These are phyloP conservation scores for Rhodotorula taiwanensis DNA, from an alignment of 768 basidiomycete genomes.

Conservation along the genomic window DNA sequence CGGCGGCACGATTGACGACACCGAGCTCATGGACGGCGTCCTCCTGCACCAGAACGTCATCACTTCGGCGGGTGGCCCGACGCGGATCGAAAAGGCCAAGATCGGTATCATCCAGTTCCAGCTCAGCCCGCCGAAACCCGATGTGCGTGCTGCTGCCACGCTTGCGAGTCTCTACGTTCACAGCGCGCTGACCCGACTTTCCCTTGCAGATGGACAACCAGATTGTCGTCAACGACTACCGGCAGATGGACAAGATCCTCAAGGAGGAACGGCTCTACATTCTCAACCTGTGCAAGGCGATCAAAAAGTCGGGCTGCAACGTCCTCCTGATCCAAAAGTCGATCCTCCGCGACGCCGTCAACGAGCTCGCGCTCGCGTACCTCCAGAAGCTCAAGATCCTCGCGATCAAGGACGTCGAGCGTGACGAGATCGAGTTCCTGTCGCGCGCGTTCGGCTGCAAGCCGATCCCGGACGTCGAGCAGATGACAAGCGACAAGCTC, in stretches of 20 bases:
- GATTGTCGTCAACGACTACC: conserved; percentile 97
- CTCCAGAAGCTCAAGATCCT: conserved; percentile 93
- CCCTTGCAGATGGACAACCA: conserved; percentile 91
- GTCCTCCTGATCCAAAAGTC: conserved; percentile 99
- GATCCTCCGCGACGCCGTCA: conserved; percentile 97
- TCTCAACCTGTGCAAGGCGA: conserved; percentile 96
- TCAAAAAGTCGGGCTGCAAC: conserved; percentile 99
- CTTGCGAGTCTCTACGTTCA: not conserved
- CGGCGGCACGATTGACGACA: conserved; percentile 98
- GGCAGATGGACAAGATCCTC: conserved; percentile 99
- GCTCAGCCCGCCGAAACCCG: conserved; percentile 92
- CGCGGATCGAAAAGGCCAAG: conserved; percentile 94
- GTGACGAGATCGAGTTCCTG: conserved; percentile 97
- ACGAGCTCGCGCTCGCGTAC: conserved; percentile 94
- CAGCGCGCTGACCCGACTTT: not conserved
- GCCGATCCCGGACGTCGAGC: conserved; percentile 93
- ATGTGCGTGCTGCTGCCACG: conserved; percentile 51
- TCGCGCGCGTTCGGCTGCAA: conserved; percentile 90
- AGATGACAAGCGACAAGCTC: conserved; percentile 94
- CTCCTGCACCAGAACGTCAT: conserved; percentile 96
- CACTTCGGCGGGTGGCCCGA: conserved; percentile 80
- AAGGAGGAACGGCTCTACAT: conserved; percentile 98
- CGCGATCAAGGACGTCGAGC: conserved; percentile 93
- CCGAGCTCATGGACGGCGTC: conserved; percentile 83
- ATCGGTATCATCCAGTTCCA: conserved; percentile 98